phyloP scores from a whole-genome alignment of 2,329 filamentous ascomycete genomes.

The Knufia petricola region DNA sequence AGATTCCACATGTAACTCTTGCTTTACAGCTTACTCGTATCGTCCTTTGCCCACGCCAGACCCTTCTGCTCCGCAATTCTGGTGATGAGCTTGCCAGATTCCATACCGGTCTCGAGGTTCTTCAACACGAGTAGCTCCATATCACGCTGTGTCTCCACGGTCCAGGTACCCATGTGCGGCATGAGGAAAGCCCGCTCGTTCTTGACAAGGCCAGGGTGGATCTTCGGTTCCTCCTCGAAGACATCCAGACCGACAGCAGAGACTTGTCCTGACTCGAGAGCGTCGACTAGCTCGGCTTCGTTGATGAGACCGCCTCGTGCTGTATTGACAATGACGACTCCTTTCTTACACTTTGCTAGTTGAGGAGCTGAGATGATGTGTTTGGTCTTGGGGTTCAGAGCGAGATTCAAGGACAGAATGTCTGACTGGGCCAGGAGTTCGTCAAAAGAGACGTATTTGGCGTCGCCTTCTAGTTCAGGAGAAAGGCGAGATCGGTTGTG shows the following conservation, averaged over 20 bases:
- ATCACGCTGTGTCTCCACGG: slow-evolving; percentile 51
- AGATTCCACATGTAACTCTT: not conserved
- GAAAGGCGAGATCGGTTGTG: slow-evolving; percentile 37
- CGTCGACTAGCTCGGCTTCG: slow-evolving; percentile 37
- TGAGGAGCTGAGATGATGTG: slow-evolving; percentile 39
- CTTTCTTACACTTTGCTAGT: slow-evolving; percentile 37
- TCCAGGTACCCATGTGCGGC: slow-evolving; percentile 52
- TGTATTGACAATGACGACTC: slow-evolving; percentile 37
- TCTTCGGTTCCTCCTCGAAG: slow-evolving; percentile 37
- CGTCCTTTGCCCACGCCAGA: slow-evolving; percentile 17
- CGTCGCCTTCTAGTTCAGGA: slow-evolving; percentile 32
- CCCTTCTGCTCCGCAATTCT: slow-evolving; percentile 51
- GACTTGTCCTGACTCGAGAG: slow-evolving; percentile 38
- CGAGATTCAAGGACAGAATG: slow-evolving; percentile 38
- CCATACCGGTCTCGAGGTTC: slow-evolving; percentile 48
- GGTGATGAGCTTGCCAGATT: slow-evolving; percentile 50
- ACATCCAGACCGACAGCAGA: slow-evolving; percentile 38
- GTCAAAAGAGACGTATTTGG: slow-evolving; percentile 38
- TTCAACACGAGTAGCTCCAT: slow-evolving; percentile 53
- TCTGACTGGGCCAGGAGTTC: slow-evolving; percentile 37
- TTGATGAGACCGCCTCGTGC: slow-evolving; percentile 37
- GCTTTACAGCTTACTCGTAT: slow-evolving; percentile 1
- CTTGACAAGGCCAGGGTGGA: slow-evolving; percentile 39
- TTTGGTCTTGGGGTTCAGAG: slow-evolving; percentile 35
- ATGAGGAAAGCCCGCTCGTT: slow-evolving; percentile 43